A percentile compares a stretch with the other conserved stretches of the same genome.
phyloP scores from a whole-genome alignment of 2,329 filamentous ascomycete species.

The Orbilia brochopaga region DNA sequence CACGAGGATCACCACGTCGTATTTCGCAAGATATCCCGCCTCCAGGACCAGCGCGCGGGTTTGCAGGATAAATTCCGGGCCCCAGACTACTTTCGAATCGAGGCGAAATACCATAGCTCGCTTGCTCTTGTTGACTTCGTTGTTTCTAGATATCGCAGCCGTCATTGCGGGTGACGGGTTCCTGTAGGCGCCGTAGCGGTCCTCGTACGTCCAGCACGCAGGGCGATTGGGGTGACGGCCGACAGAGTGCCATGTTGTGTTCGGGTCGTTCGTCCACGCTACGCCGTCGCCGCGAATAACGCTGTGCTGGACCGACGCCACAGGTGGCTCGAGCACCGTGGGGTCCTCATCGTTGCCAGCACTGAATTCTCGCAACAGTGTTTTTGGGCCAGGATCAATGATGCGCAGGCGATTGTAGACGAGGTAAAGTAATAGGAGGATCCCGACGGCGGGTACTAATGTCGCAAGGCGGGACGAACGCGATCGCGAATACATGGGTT shows the following conservation, averaged over 20 bases:
- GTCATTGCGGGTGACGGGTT: slow-evolving; percentile 1
- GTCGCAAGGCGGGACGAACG: no score
- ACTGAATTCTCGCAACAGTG: no score
- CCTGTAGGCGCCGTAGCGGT: slow-evolving; percentile 32
- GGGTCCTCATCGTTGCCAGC: neutral
- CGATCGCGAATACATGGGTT: no score
- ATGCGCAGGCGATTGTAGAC: no score
- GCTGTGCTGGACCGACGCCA: slow-evolving; percentile 9
- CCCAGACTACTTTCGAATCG: neutral
- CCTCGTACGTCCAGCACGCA: slow-evolving; percentile 41
- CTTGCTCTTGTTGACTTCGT: neutral
- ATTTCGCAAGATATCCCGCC: slow-evolving; percentile 29
- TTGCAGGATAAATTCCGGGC: slow-evolving; percentile 13
- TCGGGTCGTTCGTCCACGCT: slow-evolving; percentile 13
- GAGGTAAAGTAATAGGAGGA: no score
- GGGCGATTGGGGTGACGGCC: slow-evolving; percentile 15
- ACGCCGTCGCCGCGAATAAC: slow-evolving; percentile 20
- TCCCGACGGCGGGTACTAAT: no score
- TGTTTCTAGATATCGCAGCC: slow-evolving; percentile 11
- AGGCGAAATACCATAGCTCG: neutral
- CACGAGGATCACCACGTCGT: slow-evolving; percentile 25
- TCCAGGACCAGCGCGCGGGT: slow-evolving; percentile 32
- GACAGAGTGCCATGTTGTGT: slow-evolving; percentile 34
- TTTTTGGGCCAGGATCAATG: no score
- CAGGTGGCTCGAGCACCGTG: slow-evolving; percentile 11